Evolutionary conservation across 805 yeast species (phyloP), one percentile per base, ranked within the genome.

Genomic region (Starmerella scarabaei): DNA sequence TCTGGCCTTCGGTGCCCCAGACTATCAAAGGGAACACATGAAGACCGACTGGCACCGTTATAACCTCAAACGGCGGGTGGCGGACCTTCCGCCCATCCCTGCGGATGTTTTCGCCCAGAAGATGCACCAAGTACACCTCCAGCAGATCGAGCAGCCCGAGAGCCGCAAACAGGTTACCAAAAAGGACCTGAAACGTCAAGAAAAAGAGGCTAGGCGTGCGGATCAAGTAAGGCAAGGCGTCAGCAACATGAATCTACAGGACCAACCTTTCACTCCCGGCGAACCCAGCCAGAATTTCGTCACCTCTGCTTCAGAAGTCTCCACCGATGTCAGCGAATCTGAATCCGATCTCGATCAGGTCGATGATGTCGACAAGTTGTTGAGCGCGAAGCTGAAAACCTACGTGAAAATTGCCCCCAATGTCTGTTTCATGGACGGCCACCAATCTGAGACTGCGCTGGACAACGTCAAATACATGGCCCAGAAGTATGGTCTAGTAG

Each of bases 1-100:
- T 19, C 73, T 84, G 48, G 76, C 77, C 34, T 91, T 91, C 55
- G 73, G 77, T 32, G 67, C 77, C 28, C 78, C 93, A n/a, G 91
- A 78, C 47, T 67, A 77, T 43, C 98, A 91, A 63, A 69, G 97
- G 47, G 71, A 70, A 48, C 98, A 91, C 58, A 91, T 91, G 98
- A 84, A 82, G 57, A 77, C 94, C 2, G 98, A 91, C 41, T 91
- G 98, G 98, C 98, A 91, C 57, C 71, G 98, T 47, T 91, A 91
- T 61, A 91, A 91, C 55, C 69, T 91, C 55, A 91, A 91, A 57
- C 75, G 98, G 63, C 72, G 94, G 53, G 94, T 91, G 24, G 94
- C 95, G 1, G 71, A 71, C 23, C 62, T 85, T 42, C 78, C 86
- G 5, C 78, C 93, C 1, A 73, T 85, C 23, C 62, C 76, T 16